These are phyloP conservation scores for Trichoderma koningii DNA, from an alignment of 2,329 filamentous ascomycete genomes.

Conservation along the genomic window DNA sequence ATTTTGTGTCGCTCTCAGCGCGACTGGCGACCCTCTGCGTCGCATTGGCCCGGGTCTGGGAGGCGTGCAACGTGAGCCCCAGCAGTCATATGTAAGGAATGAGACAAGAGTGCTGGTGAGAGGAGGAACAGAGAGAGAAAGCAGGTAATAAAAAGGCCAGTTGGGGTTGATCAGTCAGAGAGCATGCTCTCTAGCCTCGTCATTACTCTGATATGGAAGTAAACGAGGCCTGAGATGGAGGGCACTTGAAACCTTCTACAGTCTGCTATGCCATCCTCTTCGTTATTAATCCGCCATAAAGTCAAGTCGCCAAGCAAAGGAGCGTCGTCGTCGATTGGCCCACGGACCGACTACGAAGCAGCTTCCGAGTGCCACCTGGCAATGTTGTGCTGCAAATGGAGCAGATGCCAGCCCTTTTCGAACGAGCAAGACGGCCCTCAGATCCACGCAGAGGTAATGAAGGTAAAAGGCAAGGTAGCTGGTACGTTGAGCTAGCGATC, in stretches of 20 bases:
- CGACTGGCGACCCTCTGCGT: neutral
- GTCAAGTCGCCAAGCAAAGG: neutral
- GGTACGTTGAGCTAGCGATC: constrained; percentile 7
- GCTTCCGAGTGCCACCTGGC: constrained; percentile 28
- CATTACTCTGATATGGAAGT: no score
- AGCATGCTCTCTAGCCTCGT: no score
- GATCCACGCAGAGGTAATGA: constrained; percentile 10
- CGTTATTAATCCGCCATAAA: neutral
- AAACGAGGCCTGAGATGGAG: no score
- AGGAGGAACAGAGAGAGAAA: neutral
- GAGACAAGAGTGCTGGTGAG: no score
- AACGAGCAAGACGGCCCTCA: neutral
- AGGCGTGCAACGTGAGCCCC: neutral
- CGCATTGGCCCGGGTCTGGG: constrained; percentile 1
- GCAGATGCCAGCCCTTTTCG: neutral
- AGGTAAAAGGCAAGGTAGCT: no score
- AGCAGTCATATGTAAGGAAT: constrained; percentile 8
- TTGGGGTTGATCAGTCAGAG: neutral
- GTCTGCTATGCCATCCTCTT: no score
- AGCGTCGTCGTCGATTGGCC: constrained; percentile 13
- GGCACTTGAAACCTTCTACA: no score
- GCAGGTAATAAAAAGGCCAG: neutral
- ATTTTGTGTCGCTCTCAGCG: constrained; percentile 8
- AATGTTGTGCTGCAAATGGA: constrained; percentile 25
- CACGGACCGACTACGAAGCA: constrained; percentile 23